A percentile compares a stretch with the other conserved stretches of the same genome.
These are phyloP conservation scores for Colletotrichum sp. DNA, from an alignment of 2,329 filamentous ascomycete species.

Conservation along the genomic window DNA sequence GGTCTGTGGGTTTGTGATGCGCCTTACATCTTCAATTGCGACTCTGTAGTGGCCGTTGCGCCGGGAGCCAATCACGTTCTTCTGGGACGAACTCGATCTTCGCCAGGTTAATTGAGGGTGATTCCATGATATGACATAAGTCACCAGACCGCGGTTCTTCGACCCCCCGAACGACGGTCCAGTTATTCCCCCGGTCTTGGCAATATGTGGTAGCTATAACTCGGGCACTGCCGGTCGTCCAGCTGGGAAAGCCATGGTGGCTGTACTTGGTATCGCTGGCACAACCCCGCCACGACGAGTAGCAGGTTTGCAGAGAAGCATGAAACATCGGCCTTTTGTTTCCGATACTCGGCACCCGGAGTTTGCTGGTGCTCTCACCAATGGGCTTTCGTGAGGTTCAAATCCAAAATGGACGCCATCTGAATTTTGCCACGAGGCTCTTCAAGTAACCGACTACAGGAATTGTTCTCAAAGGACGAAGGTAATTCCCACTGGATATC, in stretches of 20 bases:
- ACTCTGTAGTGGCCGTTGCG: background rate
- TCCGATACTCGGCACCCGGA: conserved; percentile 18
- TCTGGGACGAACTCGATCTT: background rate
- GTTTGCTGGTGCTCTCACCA: background rate
- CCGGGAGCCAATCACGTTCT: background rate
- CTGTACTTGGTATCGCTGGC: background rate
- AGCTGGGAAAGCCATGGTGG: background rate
- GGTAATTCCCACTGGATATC: background rate
- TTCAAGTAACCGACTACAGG: background rate
- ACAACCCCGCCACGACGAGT: background rate
- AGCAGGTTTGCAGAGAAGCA: background rate
- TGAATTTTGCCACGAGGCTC: background rate
- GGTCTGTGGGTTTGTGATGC: conserved; percentile 11
- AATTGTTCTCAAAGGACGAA: background rate
- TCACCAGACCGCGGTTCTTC: background rate
- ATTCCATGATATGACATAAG: background rate
- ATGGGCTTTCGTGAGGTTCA: background rate
- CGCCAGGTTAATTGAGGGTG: background rate
- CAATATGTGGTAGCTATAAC: background rate
- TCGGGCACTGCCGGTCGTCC: background rate
- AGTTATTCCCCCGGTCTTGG: background rate
- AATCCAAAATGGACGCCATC: conserved; percentile 9
- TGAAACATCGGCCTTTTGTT: conserved; percentile 16
- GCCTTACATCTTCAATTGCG: background rate
- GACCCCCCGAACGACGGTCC: background rate